Conservation (phyloP, 805 yeast genomes). For the Torulaspora quercuum region DNA sequence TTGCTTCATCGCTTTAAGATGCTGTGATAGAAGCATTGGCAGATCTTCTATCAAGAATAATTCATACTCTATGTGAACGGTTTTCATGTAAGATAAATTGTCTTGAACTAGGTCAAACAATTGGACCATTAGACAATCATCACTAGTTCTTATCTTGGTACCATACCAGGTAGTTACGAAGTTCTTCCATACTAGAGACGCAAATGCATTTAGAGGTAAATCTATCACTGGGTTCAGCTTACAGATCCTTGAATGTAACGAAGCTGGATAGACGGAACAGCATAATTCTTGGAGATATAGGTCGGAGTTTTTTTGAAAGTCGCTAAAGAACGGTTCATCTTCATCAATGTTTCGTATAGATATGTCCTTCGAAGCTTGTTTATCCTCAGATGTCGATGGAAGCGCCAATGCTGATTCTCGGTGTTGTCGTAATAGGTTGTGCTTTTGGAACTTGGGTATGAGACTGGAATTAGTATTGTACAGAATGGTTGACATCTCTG, state of each 20-base stretch:
- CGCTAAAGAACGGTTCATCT: conserved; percentile 23
- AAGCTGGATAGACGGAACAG: conserved; percentile 24
- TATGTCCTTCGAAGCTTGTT: too few relatives aligned
- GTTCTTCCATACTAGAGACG: conserved; percentile 27
- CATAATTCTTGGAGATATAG: conserved; percentile 30
- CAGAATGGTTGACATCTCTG: conserved; percentile 19
- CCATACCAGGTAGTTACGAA: conserved; percentile 35
- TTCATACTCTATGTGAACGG: conserved; percentile 14
- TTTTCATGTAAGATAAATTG: conserved; percentile 10
- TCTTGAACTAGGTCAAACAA: conserved; percentile 21
- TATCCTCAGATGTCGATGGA: not conserved
- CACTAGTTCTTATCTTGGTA: conserved; percentile 28
- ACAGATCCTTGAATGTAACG: conserved; percentile 17
- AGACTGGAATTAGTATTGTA: conserved; percentile 34
- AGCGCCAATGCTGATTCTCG: conserved; percentile 2
- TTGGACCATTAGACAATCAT: conserved; percentile 22
- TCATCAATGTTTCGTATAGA: not conserved
- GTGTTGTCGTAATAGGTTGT: conserved; percentile 13
- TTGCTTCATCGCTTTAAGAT: conserved; percentile 14
- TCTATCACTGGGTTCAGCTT: conserved; percentile 11
- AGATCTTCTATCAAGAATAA: conserved; percentile 26
- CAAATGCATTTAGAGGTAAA: conserved; percentile 27
- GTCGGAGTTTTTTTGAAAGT: conserved; percentile 21
- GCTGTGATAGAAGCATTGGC: conserved; percentile 27
- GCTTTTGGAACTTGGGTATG: conserved; percentile 29